These are phyloP conservation scores for Cornus florida DNA, from an alignment of 148 eudicot genomes.

Conservation along the genomic window DNA sequence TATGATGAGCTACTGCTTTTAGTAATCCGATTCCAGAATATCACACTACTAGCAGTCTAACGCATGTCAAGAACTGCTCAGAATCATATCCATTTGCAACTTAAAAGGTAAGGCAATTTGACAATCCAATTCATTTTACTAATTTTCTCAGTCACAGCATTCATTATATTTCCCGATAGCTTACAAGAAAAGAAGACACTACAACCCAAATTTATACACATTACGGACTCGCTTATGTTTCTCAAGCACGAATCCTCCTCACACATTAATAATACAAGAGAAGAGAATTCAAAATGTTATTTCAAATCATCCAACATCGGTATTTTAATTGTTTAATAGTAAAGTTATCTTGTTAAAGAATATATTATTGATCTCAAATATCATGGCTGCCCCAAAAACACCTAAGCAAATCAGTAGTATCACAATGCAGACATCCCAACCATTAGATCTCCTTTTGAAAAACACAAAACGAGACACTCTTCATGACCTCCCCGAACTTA, in stretches of 20 bases:
- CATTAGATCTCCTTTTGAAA: not conserved
- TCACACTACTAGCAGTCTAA: not conserved
- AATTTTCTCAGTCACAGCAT: not conserved
- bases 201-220: not conserved
- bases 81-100: not conserved
- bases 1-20: not conserved
- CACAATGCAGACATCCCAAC: not conserved
- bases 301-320: not conserved
- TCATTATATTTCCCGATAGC: slow-evolving; percentile 1
- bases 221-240: not conserved
- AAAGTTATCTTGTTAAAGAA: slow-evolving; percentile 1
- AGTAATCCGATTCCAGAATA: not conserved
- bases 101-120: not conserved
- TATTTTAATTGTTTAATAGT: not conserved
- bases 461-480: not conserved
- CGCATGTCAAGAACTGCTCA: not conserved
- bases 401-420: not conserved
- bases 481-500: not conserved
- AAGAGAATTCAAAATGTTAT: not conserved
- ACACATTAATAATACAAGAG: not conserved
- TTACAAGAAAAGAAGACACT: not conserved
- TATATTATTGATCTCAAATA: not conserved
- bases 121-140: not conserved
- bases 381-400: not conserved
- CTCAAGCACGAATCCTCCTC: not conserved